phyloP scores from a whole-genome alignment of 768 basidiomycete species.

The Boletus barrowsii region DNA sequence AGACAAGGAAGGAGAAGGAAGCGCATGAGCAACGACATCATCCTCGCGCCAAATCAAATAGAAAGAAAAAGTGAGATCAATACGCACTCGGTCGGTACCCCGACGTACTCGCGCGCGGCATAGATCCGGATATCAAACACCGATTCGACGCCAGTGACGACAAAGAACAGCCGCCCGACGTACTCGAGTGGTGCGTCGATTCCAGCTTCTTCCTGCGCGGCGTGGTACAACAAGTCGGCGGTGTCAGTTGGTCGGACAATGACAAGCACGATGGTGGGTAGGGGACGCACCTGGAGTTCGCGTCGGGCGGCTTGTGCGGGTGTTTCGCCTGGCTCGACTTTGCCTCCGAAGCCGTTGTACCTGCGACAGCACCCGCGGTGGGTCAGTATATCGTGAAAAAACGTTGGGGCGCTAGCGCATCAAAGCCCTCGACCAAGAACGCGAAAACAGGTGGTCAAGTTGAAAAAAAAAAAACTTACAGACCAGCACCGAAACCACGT shows the following conservation, averaged over 20 bases:
- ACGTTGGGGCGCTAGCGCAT: too few relatives aligned
- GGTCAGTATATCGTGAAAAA: neutral
- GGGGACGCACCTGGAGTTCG: slow-evolving; percentile 55
- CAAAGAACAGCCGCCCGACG: slow-evolving; percentile 65
- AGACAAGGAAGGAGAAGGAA: neutral
- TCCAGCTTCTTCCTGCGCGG: slow-evolving; percentile 80
- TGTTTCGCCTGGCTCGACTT: slow-evolving; percentile 75
- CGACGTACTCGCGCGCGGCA: slow-evolving; percentile 57
- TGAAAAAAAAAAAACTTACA: slow-evolving; percentile 38
- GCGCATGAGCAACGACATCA: too few relatives aligned
- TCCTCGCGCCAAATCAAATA: too few relatives aligned
- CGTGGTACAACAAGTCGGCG: too few relatives aligned
- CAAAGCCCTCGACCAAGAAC: too few relatives aligned
- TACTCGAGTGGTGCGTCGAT: slow-evolving; percentile 63
- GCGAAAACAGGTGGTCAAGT: too few relatives aligned
- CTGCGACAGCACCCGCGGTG: slow-evolving; percentile 35
- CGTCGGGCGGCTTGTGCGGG: slow-evolving; percentile 67
- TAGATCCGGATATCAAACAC: slow-evolving; percentile 76
- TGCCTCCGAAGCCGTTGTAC: slow-evolving; percentile 89
- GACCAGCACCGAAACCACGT: slow-evolving; percentile 65
- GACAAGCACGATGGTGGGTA: too few relatives aligned
- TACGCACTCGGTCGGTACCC: slow-evolving; percentile 64
- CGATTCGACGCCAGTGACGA: slow-evolving; percentile 48
- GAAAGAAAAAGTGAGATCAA: too few relatives aligned
- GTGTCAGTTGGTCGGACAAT: too few relatives aligned